A percentile compares a stretch with the other conserved stretches of the same genome.
phyloP scores from a whole-genome alignment of 768 basidiomycete genomes.

The Boletellus ananas region DNA sequence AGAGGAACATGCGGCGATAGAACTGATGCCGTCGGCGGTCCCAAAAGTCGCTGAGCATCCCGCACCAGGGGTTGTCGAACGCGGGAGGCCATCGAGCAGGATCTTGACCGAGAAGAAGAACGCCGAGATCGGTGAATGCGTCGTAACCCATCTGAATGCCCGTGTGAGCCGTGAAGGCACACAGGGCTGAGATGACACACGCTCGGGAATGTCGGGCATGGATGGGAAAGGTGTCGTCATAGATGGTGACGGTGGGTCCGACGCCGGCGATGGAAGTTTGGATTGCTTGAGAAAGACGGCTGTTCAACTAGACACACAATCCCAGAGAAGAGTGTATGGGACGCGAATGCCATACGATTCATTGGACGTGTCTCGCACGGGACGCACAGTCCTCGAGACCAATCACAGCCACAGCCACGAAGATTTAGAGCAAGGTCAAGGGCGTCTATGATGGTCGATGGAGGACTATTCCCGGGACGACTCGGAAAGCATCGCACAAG shows the following conservation, averaged over 20 bases:
- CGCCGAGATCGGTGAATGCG: neutral
- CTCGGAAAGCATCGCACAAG: neutral
- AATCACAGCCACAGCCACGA: neutral
- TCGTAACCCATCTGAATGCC: neutral
- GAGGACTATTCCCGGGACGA: neutral
- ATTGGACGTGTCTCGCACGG: neutral
- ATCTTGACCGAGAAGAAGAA: slow-evolving; percentile 20
- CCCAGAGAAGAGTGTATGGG: neutral
- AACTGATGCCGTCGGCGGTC: slow-evolving; percentile 35
- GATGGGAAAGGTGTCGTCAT: too few species aligned
- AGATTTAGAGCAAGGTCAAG: neutral
- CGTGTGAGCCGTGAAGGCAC: neutral
- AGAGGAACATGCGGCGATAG: slow-evolving; percentile 31
- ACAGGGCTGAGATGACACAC: too few species aligned
- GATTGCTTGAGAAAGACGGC: neutral
- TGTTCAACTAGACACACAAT: neutral
- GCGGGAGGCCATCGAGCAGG: slow-evolving; percentile 31
- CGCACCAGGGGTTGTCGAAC: slow-evolving; percentile 29
- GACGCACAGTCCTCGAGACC: neutral
- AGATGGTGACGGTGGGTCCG: neutral
- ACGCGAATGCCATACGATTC: neutral
- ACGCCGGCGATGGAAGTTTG: too few species aligned
- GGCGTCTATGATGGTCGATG: neutral
- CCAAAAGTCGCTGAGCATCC: slow-evolving; percentile 36
- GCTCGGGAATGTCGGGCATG: too few species aligned